phyloP scores from a whole-genome alignment of 345 rosid genomes.

The Gossypium australe region DNA sequence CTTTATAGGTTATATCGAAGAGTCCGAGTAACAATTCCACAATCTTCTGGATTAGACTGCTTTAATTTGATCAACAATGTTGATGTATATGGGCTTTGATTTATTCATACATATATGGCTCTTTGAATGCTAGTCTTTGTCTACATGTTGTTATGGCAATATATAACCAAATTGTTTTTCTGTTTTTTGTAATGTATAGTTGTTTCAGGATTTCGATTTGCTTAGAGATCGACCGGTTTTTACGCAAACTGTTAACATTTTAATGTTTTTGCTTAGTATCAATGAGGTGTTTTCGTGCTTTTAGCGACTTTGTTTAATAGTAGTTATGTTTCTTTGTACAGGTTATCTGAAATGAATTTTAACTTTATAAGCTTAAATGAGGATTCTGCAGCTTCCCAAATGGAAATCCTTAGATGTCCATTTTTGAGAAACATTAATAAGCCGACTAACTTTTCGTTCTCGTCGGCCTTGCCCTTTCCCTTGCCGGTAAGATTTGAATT shows the following conservation, averaged over 20 bases:
- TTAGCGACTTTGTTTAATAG: not conserved
- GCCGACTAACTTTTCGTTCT: constrained; percentile 80
- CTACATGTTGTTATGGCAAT: not conserved
- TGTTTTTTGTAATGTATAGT: not conserved
- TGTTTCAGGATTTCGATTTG: not conserved
- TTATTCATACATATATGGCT: not conserved
- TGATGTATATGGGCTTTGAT: no score
- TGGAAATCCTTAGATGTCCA: constrained; percentile 69
- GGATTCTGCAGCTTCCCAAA: constrained; percentile 41
- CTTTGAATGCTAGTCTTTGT: not conserved
- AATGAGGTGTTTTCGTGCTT: not conserved
- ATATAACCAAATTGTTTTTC: not conserved
- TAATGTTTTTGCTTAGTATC: not conserved
- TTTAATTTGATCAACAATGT: not conserved
- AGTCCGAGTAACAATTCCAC: no score
- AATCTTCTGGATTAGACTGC: not conserved
- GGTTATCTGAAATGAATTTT: constrained; percentile 46
- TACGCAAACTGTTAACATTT: not conserved
- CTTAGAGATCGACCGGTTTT: not conserved
- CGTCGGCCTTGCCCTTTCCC: constrained; percentile 59
- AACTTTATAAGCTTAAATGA: constrained; percentile 50
- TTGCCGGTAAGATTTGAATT: constrained; percentile 54
- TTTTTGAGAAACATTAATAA: constrained; percentile 94
- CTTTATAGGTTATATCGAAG: no score
- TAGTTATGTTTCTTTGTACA: constrained; percentile 16